A percentile compares a stretch with the other conserved stretches of the same genome.
These are phyloP conservation scores for Lasiosphaeria ovina DNA, from an alignment of 495 filamentous ascomycete genomes.

Conservation along the genomic window DNA sequence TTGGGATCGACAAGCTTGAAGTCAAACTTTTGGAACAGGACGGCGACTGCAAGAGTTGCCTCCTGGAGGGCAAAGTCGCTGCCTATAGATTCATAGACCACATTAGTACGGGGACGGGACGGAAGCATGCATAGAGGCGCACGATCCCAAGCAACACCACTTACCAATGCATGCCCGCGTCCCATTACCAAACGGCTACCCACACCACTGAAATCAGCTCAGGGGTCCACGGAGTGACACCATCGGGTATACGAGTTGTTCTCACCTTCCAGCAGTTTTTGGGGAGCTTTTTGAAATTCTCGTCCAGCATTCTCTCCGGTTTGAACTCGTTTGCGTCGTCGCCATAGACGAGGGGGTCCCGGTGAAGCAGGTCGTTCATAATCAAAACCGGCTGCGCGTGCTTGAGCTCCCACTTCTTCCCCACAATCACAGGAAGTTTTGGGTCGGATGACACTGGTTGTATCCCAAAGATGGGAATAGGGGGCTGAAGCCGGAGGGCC, in stretches of 20 bases:
- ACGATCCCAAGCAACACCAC: not conserved
- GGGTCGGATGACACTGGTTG: conserved; percentile 27
- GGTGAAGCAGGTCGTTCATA: conserved; percentile 40
- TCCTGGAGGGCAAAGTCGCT: conserved; percentile 57
- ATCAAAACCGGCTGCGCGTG: conserved; percentile 52
- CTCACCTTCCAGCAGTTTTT: conserved; percentile 47
- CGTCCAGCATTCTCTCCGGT: conserved; percentile 59
- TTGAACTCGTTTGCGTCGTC: conserved; percentile 50
- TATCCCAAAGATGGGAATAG: conserved; percentile 54
- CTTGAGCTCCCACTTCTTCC: conserved; percentile 60
- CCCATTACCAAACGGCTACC: conserved; percentile 49
- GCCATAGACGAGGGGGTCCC: conserved; percentile 45
- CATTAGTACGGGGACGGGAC: no score
- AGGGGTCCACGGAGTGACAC: no score
- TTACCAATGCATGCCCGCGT: conserved; percentile 48
- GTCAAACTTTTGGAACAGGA: conserved; percentile 57
- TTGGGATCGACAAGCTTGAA: conserved; percentile 49
- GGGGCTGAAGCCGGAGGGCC: conserved; percentile 60
- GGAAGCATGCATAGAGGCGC: conserved; percentile 8
- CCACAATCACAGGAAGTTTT: conserved; percentile 43
- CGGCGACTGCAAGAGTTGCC: conserved; percentile 43
- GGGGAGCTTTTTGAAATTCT: conserved; percentile 52
- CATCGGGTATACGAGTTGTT: no score
- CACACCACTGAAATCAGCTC: no score
- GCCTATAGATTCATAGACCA: not conserved